Evolutionary conservation across 2,329 filamentous ascomycete species (phyloP), one percentile per base, ranked within the genome.

Genomic region (Metarhizium anisopliae): DNA sequence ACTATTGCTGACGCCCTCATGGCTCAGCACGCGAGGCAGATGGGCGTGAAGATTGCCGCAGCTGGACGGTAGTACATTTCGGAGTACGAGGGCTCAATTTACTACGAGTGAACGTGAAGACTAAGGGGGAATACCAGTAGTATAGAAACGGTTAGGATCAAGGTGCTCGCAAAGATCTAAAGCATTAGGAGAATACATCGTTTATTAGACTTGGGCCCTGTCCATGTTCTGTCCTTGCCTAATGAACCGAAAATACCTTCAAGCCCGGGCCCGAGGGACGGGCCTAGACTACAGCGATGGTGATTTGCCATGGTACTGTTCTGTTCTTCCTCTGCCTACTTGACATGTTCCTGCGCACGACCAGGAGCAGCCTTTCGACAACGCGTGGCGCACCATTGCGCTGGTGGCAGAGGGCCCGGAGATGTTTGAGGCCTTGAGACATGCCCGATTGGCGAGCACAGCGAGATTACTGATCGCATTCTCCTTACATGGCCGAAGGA

Each of bases 1-100:
- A 88, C 90, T 4, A 77, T 96, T 56, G 91, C 95, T 72, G 93
- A 97, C 72, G 87, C 90, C 3, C 75, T 95, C 59, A 78, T 95
- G 77, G 86, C 88, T 51, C 93, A 96, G 77, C 85, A 90, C 69
- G 83, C 79, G 4, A 73, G 81, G 53, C 58, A 59, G 61, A 57
- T 58, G 57, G 58, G 42, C 42, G 42, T 45, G n/a, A 45, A 45
- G 42, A 45, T 45, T 45, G 42, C 42, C 42, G 54, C 60, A 59
- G 56, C 60, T 62, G 49, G 59, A 60, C 58, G 55, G 55, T 56
- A 56, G 51, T 53, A 53, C 51, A 53, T 53, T 56, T 53, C 25
- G 5, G 35, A 53, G 60, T 59, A 58, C 60, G 54, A 60, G 59
- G 59, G 58, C 54, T 52, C 54, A 52, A 49, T 52, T 58, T 61